Evolutionary conservation across 169 alveolate genomes (phyloP), one percentile per base, ranked within the genome.

Genomic region (Babesia bovis): DNA sequence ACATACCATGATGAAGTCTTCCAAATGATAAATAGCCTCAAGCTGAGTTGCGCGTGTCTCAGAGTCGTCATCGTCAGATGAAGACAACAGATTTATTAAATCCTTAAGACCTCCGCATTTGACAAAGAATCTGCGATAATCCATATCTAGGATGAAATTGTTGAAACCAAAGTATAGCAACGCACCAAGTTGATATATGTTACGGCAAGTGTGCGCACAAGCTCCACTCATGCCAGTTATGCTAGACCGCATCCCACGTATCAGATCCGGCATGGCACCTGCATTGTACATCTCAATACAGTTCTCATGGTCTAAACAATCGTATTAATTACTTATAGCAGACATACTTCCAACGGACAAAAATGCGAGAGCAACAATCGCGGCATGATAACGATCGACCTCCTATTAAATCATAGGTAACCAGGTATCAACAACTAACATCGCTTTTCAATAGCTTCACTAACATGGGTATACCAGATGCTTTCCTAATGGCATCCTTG

Each of bases 151-250:
- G n/a, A 5, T 7, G 53, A 51, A 12, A 17, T 35, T 42, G 53
- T 3, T 35, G 36, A 35, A 32, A 25, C 28, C 23, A 30, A 21
- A 44, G 45, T 28, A 40, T 25, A 17, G 47, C 3, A 25, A 28
- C 79, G 25, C 56, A 86, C 96, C 94, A 19, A 89, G 66, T 28
- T 91, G 92, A 85, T 90, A 94, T 26, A 94, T 90, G 58, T 94
- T 94, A 58, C 97, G 86, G 42, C 95, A 90, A 1, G 95, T 93
- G 55, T 91, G 95, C 2, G 97, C 97, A 21, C 95, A 90, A 7
- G 97, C 96, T 4, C 97, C 96, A 42, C 96, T 76, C 87, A 93
- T 85, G 19, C 96, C 96, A 50, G 88, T 96, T 47, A 91, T 88
- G 26, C 73, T 79, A 32, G 96, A 90, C 23, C 85, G 87, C 96